Percentiles rank a stretch among this genome's conserved stretches.
phyloP scores from a whole-genome alignment of 345 rosid genomes.

The Conringia planisiliqua region DNA sequence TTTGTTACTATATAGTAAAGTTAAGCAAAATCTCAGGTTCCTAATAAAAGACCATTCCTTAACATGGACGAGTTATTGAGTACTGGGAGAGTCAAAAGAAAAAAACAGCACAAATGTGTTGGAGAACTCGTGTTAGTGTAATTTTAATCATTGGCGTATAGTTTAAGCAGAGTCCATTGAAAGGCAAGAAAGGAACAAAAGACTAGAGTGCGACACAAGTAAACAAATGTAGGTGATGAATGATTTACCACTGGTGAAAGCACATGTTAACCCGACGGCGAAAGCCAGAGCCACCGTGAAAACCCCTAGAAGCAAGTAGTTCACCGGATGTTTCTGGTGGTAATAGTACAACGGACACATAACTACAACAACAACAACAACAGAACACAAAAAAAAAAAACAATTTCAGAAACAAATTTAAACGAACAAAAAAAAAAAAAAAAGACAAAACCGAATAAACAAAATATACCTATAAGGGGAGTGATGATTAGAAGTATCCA shows the following conservation, averaged over 20 bases:
- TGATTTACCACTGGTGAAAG: conserved; percentile 61
- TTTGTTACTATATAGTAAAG: neutral
- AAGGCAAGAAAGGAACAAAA: conserved; percentile 21
- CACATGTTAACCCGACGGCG: conserved; percentile 72
- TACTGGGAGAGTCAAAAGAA: neutral
- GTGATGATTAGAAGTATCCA: conserved; percentile 65
- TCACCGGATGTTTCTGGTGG: conserved; percentile 84
- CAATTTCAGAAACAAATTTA: neutral
- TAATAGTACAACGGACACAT: conserved; percentile 74
- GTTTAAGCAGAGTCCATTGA: neutral
- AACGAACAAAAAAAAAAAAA: neutral
- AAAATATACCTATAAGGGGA: conserved; percentile 55
- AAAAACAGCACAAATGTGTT: conserved; percentile 16
- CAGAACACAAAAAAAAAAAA: too few species aligned
- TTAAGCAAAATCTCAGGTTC: neutral
- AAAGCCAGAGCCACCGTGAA: conserved; percentile 66
- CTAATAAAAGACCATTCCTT: neutral
- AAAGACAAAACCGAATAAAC: neutral
- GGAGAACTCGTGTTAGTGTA: neutral
- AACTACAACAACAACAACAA: conserved; percentile 47
- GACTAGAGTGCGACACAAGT: conserved; percentile 9
- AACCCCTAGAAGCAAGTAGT: conserved; percentile 65
- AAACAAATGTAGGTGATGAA: neutral
- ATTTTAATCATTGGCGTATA: neutral
- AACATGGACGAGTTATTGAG: neutral